These are phyloP conservation scores for Tolypocladium ovalisporum DNA, from an alignment of 2,329 filamentous ascomycete genomes.

Conservation along the genomic window DNA sequence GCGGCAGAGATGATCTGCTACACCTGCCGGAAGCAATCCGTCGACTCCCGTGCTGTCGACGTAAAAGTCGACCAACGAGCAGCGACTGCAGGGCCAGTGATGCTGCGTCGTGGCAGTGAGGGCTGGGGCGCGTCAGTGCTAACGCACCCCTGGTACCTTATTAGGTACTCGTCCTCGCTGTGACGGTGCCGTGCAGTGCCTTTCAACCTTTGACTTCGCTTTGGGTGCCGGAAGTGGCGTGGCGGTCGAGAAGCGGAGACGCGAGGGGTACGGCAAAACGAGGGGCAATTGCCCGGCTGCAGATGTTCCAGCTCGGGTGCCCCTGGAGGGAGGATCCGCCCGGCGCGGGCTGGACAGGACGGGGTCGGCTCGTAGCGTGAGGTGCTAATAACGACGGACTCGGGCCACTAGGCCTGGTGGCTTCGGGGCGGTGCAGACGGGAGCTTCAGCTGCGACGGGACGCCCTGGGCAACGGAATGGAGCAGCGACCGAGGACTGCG, in stretches of 20 bases:
- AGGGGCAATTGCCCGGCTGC: neutral
- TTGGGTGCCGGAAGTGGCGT: constrained; percentile 7
- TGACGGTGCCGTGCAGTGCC: neutral
- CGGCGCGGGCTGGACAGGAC: neutral
- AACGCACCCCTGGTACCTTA: neutral
- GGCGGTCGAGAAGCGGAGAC: constrained; percentile 7
- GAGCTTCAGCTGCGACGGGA: no score
- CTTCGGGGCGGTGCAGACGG: neutral
- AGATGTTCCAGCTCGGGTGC: neutral
- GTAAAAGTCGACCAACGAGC: neutral
- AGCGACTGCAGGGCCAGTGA: neutral
- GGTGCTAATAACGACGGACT: neutral
- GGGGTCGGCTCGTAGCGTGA: neutral
- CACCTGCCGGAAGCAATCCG: neutral
- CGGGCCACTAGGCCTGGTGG: neutral
- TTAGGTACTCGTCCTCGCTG: neutral
- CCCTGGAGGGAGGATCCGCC: constrained; percentile 1
- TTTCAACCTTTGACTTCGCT: neutral
- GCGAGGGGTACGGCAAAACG: neutral
- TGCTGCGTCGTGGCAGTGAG: neutral
- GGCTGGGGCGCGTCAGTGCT: neutral
- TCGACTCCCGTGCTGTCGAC: neutral
- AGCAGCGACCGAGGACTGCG: neutral
- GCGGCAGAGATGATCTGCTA: neutral
- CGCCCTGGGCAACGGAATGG: no score